These are phyloP conservation scores for Cryphonectria radicalis DNA, from an alignment of 2,329 filamentous ascomycete genomes.

Conservation along the genomic window DNA sequence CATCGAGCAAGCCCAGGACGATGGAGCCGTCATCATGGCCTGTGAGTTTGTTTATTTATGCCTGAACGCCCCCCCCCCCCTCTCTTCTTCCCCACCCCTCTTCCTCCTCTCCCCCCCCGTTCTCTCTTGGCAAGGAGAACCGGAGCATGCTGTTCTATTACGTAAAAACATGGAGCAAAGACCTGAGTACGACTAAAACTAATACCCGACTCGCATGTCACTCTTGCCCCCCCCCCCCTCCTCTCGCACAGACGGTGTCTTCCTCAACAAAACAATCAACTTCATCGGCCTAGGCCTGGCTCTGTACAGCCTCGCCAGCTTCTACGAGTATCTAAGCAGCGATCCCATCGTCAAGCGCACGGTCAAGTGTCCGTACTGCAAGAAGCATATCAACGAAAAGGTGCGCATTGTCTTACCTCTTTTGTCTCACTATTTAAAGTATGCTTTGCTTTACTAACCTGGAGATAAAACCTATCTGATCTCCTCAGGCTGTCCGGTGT, in stretches of 20 bases:
- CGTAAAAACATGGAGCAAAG: neutral
- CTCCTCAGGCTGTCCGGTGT: slow-evolving; percentile 47
- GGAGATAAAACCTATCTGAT: neutral
- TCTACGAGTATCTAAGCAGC: slow-evolving; percentile 64
- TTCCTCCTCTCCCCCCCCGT: neutral
- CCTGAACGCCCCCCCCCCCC: neutral
- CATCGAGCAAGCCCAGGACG: slow-evolving; percentile 67
- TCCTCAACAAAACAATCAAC: slow-evolving; percentile 67
- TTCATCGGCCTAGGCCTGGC: slow-evolving; percentile 69
- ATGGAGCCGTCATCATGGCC: slow-evolving; percentile 73
- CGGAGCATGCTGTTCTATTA: too few relatives aligned
- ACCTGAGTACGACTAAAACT: neutral
- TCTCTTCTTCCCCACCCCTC: neutral
- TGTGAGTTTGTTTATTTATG: slow-evolving; percentile 3
- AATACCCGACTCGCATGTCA: neutral
- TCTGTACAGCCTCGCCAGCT: slow-evolving; percentile 65
- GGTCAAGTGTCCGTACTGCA: slow-evolving; percentile 70
- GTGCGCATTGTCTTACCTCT: slow-evolving; percentile 42
- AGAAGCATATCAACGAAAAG: slow-evolving; percentile 66
- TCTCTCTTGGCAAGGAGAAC: neutral
- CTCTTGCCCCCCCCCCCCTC: too few relatives aligned
- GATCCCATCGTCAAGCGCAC: slow-evolving; percentile 74
- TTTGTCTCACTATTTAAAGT: neutral
- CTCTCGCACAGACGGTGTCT: slow-evolving; percentile 48
- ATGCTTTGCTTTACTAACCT: slow-evolving; percentile 7